Base-by-base conservation (phyloP, 1,284 basidiomycete genomes). In the Mycena sp. region DNA sequence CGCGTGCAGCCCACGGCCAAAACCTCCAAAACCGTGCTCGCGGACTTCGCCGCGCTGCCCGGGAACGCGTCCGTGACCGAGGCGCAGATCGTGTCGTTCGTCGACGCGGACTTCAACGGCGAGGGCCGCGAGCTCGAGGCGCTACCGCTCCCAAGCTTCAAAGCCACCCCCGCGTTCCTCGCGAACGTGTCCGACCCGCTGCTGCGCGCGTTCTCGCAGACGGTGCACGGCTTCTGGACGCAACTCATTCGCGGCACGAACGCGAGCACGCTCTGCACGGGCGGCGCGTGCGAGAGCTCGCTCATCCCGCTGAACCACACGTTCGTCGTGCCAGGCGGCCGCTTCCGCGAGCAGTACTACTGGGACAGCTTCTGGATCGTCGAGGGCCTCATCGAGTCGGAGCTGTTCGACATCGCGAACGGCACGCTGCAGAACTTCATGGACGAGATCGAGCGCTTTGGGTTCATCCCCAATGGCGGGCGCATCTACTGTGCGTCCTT, bases 381-480 rank as follows among this genome's bases (percentile, higher is more conserved):
- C 5, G 87, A 93, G 65, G 95, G 95, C 32, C 80, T 97, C 32
- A 80, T 98, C 45, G 81, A 91, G 71, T 94, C 92, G 2, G 86
- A 92, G 73, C 83, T 97, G 21, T 89, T 87, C 70, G 81, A 83
- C 63, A 84, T 93, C 52, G 92, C 86, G 58, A 93, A 92, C 69
- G 87, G 82, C 14, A 91, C 94, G 0, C 80, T 96, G 29, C 87
- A 92, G 69, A 96, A 97, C 79, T 96, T 98, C 72, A 95, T 97
- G 94, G 95, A 98, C 72, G 88, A 96, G 73, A 80, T 98, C 53
- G 87, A 92, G 37, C 76, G 76, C 40, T 84, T 88, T 66, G 95
- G 95, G 0, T 98, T 97, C 78, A 90, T 98, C 67, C 95, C 95
- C 2, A 98, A 98, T 72, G 96, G 96, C 14, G 95, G 94, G 16